phyloP scores from a whole-genome alignment of 176 grass and related monocot genomes.

The Cenchrus americanus region DNA sequence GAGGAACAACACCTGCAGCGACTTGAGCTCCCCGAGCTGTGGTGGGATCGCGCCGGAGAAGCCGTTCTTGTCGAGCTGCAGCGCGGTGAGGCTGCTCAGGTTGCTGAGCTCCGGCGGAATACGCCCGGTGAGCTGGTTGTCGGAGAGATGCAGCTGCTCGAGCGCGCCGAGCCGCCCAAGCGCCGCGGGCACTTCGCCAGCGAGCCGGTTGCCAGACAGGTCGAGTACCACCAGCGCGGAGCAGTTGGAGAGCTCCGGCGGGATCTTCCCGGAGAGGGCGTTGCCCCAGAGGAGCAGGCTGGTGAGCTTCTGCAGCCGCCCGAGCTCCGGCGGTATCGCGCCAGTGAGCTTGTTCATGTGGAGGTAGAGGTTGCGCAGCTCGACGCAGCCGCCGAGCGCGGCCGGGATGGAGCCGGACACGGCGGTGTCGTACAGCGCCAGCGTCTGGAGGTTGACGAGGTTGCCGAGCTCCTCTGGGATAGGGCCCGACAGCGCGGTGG shows the following conservation, averaged over 20 bases:
- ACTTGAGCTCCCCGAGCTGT: slow-evolving; percentile 65
- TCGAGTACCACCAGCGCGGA: slow-evolving; percentile 76
- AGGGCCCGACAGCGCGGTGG: slow-evolving; percentile 74
- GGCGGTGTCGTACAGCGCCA: slow-evolving; percentile 77
- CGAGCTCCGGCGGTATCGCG: slow-evolving; percentile 59
- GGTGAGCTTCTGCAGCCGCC: slow-evolving; percentile 80
- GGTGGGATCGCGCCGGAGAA: slow-evolving; percentile 61
- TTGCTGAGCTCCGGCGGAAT: slow-evolving; percentile 69
- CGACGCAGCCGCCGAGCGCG: slow-evolving; percentile 66
- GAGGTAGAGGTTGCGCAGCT: slow-evolving; percentile 86
- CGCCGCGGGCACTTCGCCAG: slow-evolving; percentile 61
- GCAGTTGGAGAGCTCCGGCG: slow-evolving; percentile 73
- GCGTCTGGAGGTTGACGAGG: slow-evolving; percentile 81
- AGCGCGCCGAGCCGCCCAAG: slow-evolving; percentile 64
- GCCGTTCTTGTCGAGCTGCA: slow-evolving; percentile 83
- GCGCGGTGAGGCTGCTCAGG: slow-evolving; percentile 75
- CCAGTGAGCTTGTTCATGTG: slow-evolving; percentile 93
- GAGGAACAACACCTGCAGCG: slow-evolving; percentile 76
- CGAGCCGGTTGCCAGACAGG: slow-evolving; percentile 71
- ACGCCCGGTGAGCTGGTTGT: slow-evolving; percentile 72
- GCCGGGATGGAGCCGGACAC: slow-evolving; percentile 73
- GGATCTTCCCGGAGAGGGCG: slow-evolving; percentile 63
- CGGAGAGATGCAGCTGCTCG: slow-evolving; percentile 83
- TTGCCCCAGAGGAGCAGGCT: slow-evolving; percentile 92
- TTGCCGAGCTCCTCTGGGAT: slow-evolving; percentile 80